Percentiles rank a stretch among this genome's conserved stretches.
phyloP scores from a whole-genome alignment of 192 early-diverging fungal species.

The Backusella mclennaniae region DNA sequence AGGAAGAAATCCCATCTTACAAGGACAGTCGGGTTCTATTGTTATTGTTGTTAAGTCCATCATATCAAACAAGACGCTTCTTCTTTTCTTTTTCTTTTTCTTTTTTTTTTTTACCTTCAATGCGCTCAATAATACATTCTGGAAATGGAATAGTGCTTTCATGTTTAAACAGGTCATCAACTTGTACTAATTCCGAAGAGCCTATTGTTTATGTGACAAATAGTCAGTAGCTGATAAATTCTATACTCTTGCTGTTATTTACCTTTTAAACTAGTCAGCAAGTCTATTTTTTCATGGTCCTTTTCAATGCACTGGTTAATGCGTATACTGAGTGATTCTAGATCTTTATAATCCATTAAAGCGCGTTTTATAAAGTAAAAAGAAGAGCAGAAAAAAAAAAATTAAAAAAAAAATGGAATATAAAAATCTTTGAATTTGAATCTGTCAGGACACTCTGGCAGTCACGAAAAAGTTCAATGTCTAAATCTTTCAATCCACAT shows the following conservation, averaged over 20 bases:
- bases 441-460: conserved; percentile 3
- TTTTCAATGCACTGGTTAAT: background rate
- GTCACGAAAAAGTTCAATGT: background rate
- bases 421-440: background rate
- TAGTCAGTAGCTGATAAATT: background rate
- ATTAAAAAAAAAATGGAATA: background rate
- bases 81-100: too few relatives aligned
- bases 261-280: background rate
- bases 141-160: background rate
- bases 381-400: background rate
- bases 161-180: background rate
- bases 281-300: background rate
- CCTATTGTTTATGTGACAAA: background rate
- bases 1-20: conserved; percentile 13
- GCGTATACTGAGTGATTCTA: background rate
- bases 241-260: background rate
- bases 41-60: too few relatives aligned
- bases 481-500: too few relatives aligned
- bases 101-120: background rate
- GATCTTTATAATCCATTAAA: conserved; percentile 1
- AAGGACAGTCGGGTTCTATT: background rate
- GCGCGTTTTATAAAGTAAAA: background rate
- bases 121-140: background rate
- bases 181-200: background rate
- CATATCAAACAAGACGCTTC: background rate